Evolutionary conservation across 2,329 filamentous ascomycete genomes (phyloP).

Genomic region (Alternaria sp.): DNA sequence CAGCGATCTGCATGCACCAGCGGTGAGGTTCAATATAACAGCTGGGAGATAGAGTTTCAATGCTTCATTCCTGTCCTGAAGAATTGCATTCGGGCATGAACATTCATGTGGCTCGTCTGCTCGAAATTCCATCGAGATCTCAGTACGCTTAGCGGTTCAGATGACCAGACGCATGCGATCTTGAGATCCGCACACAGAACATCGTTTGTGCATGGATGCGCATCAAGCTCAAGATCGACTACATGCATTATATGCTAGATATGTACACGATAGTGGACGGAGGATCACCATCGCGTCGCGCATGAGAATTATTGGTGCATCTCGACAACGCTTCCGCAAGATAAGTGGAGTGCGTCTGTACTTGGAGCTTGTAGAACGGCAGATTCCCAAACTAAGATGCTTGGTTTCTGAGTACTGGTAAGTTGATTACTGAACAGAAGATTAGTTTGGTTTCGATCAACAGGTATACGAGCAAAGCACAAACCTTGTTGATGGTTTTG

Average conservation of each 20-base stretch:
- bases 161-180: not conserved
- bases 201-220: not conserved
- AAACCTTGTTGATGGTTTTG: not conserved
- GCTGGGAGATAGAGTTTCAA: not conserved
- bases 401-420: not conserved
- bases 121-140: not conserved
- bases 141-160: not conserved
- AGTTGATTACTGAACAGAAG: not conserved
- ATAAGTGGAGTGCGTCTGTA: not conserved
- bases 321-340: not conserved
- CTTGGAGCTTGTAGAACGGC: not conserved
- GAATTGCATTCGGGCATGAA: not conserved
- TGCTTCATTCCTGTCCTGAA: not conserved
- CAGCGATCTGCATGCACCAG: not conserved
- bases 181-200: not conserved
- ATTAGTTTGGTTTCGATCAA: not conserved
- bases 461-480: not conserved
- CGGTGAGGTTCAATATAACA: not conserved
- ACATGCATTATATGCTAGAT: not conserved
- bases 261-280: not conserved
- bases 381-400: not conserved
- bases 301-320: not conserved
- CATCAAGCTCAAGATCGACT: not conserved
- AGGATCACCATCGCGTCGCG: not conserved
- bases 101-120: not conserved